Conservation (phyloP, 768 basidiomycete genomes). For the Pisolithus albus region DNA sequence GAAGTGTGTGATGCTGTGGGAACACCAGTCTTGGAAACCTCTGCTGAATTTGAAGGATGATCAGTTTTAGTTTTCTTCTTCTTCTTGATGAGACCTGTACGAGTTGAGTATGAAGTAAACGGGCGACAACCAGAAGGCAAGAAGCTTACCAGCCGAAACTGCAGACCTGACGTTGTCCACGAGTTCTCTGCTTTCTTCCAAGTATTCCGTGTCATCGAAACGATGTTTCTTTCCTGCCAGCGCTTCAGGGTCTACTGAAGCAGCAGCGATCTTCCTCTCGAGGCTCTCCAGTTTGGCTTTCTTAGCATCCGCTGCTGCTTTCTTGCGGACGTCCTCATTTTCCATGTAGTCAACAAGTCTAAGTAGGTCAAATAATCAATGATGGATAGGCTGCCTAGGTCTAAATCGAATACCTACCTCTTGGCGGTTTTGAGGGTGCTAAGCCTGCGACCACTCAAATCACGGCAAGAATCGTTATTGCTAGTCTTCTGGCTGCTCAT, state of each 20-base stretch:
- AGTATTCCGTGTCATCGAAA: constrained; percentile 86
- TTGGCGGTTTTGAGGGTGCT: constrained; percentile 97
- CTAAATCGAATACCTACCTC: constrained; percentile 46
- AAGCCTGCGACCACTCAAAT: constrained; percentile 81
- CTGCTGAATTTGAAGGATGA: constrained; percentile 11
- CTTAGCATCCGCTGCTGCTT: constrained; percentile 69
- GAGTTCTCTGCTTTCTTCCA: constrained; percentile 87
- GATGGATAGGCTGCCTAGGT: neutral
- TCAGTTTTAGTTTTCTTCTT: constrained; percentile 59
- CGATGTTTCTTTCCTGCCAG: constrained; percentile 75
- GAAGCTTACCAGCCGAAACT: constrained; percentile 63
- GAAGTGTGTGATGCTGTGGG: neutral
- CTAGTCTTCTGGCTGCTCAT: constrained; percentile 96
- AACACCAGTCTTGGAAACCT: constrained; percentile 16
- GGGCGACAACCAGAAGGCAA: neutral
- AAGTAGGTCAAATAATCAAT: neutral
- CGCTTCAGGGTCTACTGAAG: constrained; percentile 37
- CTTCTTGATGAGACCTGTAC: constrained; percentile 64
- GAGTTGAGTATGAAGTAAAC: constrained; percentile 18
- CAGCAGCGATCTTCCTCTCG: constrained; percentile 60
- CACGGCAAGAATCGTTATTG: constrained; percentile 92
- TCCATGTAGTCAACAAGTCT: constrained; percentile 86
- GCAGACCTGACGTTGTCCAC: constrained; percentile 89
- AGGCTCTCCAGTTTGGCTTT: constrained; percentile 78
- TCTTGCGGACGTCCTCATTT: constrained; percentile 71